Conservation (phyloP, 352 stramenopile genomes). For the Globisporangium polare region DNA sequence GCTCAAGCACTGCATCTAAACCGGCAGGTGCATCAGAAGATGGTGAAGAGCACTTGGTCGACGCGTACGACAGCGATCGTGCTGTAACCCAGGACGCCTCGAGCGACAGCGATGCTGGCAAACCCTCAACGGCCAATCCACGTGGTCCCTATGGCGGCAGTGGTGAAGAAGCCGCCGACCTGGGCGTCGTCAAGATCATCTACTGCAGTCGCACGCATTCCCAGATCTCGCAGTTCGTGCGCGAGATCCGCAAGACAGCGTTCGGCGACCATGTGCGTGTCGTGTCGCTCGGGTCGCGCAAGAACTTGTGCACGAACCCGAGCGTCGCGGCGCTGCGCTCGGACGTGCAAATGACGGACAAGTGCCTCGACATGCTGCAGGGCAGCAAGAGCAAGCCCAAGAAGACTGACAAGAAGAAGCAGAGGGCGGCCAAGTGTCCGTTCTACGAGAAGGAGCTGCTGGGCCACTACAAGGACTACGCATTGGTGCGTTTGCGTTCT, state of each 20-base stretch:
- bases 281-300: conserved; percentile 78
- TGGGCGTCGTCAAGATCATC: conserved; percentile 79
- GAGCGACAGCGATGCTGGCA: conserved; percentile 32
- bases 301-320: conserved; percentile 81
- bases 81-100: conserved; percentile 3
- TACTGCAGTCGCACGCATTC: conserved; percentile 90
- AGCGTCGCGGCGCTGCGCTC: conserved; percentile 59
- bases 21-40: conserved; percentile 13
- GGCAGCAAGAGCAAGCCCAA: conserved; percentile 43
- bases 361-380: conserved; percentile 86
- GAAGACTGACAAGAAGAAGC: conserved; percentile 29
- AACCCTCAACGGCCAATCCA: neutral
- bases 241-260: conserved; percentile 80
- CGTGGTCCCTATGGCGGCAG: neutral
- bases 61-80: conserved; percentile 72
- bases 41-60: conserved; percentile 61
- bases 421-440: conserved; percentile 65
- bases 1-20: too few relatives aligned
- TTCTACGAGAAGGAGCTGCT: conserved; percentile 82
- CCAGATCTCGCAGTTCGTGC: conserved; percentile 87
- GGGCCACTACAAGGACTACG: conserved; percentile 71
- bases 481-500: conserved; percentile 40
- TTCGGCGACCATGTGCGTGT: conserved; percentile 73
- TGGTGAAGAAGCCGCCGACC: conserved; percentile 21
- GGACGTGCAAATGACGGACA: conserved; percentile 80